These are phyloP conservation scores for Chiua virens DNA, from an alignment of 768 basidiomycete species.

Conservation along the genomic window DNA sequence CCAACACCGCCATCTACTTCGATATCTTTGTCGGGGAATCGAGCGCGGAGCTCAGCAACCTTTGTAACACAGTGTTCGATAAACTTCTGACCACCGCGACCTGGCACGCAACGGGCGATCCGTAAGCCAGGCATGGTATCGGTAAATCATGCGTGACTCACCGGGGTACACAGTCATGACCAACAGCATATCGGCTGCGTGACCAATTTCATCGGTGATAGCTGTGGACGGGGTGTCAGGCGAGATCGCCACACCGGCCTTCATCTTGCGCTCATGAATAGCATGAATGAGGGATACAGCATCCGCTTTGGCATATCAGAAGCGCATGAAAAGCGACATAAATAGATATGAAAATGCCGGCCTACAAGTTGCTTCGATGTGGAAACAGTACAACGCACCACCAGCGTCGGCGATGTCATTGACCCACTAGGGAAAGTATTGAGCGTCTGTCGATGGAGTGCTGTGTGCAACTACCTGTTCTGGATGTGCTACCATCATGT, in stretches of 20 bases:
- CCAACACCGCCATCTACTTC: slow-evolving; percentile 99
- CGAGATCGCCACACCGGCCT: slow-evolving; percentile 94
- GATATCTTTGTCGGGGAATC: slow-evolving; percentile 94
- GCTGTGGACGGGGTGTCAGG: slow-evolving; percentile 89
- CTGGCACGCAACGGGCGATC: slow-evolving; percentile 37
- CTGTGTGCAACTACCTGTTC: slow-evolving; percentile 60
- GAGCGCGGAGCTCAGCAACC: slow-evolving; percentile 82
- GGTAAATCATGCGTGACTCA: slow-evolving; percentile 24
- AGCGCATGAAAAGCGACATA: slow-evolving; percentile 11
- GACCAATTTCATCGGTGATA: slow-evolving; percentile 83
- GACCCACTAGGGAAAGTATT: slow-evolving; percentile 72
- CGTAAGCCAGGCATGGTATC: not conserved
- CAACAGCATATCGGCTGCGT: slow-evolving; percentile 88
- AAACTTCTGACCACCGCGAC: slow-evolving; percentile 96
- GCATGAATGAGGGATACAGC: slow-evolving; percentile 73
- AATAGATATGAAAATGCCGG: slow-evolving; percentile 1
- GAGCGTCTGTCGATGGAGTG: not conserved
- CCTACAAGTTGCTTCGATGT: slow-evolving; percentile 89
- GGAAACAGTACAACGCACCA: slow-evolving; percentile 94
- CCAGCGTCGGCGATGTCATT: slow-evolving; percentile 94
- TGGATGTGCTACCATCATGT: slow-evolving; percentile 99
- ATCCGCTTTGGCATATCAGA: slow-evolving; percentile 47
- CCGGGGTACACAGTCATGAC: slow-evolving; percentile 99
- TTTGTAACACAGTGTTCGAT: slow-evolving; percentile 90
- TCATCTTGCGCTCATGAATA: slow-evolving; percentile 86